Conservation (phyloP, 2,329 filamentous ascomycete species). For the Pseudogymnoascus sp. region DNA sequence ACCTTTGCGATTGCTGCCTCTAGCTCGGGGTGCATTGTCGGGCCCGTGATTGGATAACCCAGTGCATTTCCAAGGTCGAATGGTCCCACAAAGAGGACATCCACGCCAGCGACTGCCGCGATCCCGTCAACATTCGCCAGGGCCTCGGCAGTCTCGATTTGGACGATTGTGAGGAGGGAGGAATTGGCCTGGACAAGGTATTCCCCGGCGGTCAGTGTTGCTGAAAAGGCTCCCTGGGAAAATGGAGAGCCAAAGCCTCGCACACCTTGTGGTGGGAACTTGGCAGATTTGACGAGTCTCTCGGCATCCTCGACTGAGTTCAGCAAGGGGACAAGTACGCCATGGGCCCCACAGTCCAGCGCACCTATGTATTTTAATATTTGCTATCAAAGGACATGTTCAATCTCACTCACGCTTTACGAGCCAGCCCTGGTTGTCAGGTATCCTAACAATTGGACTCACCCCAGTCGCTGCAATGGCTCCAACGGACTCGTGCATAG, state of each 20-base stretch:
- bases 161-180: slow-evolving; percentile 55
- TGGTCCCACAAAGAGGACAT: slow-evolving; percentile 58
- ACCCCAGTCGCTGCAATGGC: slow-evolving; percentile 49
- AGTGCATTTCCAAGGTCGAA: slow-evolving; percentile 62
- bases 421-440: slow-evolving; percentile 50
- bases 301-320: slow-evolving; percentile 47
- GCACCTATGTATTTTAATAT: slow-evolving; percentile 36
- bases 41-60: slow-evolving; percentile 53
- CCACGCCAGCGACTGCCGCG: slow-evolving; percentile 51
- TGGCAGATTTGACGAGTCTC: slow-evolving; percentile 43
- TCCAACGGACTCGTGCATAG: slow-evolving; percentile 52
- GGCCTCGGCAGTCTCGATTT: slow-evolving; percentile 60
- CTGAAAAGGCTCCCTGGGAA: slow-evolving; percentile 42
- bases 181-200: slow-evolving; percentile 52
- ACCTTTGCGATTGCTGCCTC: slow-evolving; percentile 52
- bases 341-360: slow-evolving; percentile 51
- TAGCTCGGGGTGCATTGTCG: slow-evolving; percentile 51
- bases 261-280: slow-evolving; percentile 48
- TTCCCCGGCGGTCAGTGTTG: slow-evolving; percentile 43
- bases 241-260: slow-evolving; percentile 52
- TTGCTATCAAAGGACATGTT: slow-evolving; percentile 18
- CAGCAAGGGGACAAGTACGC: slow-evolving; percentile 48
- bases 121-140: slow-evolving; percentile 55
- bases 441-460: slow-evolving; percentile 50
- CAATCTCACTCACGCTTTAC: slow-evolving; percentile 41